Percentiles rank a stretch among this genome's conserved stretches.
phyloP scores from a whole-genome alignment of 2,329 filamentous ascomycete genomes.

The Hypoxylon sp. region DNA sequence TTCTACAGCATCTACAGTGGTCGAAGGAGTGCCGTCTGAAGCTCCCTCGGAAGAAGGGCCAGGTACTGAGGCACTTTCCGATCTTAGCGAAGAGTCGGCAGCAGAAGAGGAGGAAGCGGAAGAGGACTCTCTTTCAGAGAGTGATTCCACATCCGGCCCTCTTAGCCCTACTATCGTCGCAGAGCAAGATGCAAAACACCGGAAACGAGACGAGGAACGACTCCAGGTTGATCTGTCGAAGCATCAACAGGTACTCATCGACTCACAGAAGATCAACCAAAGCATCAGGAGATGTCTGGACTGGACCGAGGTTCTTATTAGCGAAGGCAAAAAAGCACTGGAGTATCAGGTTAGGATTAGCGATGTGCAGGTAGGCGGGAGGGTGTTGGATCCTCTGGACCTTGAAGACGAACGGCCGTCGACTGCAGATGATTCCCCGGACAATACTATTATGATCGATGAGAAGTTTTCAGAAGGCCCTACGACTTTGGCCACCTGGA shows the following conservation, averaged over 20 bases:
- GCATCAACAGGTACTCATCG: slow-evolving; percentile 86
- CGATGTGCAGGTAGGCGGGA: slow-evolving; percentile 82
- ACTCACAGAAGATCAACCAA: slow-evolving; percentile 95
- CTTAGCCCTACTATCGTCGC: slow-evolving; percentile 52
- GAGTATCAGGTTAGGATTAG: slow-evolving; percentile 81
- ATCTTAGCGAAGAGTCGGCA: slow-evolving; percentile 59
- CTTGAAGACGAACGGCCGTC: slow-evolving; percentile 48
- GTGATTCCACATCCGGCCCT: slow-evolving; percentile 50
- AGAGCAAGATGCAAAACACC: slow-evolving; percentile 59
- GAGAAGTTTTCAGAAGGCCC: slow-evolving; percentile 29
- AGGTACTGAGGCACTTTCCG: slow-evolving; percentile 55
- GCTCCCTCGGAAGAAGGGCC: slow-evolving; percentile 54
- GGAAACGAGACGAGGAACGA: slow-evolving; percentile 80
- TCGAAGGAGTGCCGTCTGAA: slow-evolving; percentile 54
- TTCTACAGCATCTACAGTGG: slow-evolving; percentile 63
- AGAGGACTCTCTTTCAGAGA: slow-evolving; percentile 60
- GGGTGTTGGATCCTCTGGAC: slow-evolving; percentile 74
- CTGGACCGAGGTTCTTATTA: slow-evolving; percentile 91
- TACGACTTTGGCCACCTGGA: slow-evolving; percentile 39
- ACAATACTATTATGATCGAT: slow-evolving; percentile 39
- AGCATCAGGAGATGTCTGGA: slow-evolving; percentile 88
- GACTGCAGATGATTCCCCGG: slow-evolving; percentile 40
- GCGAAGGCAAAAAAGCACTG: slow-evolving; percentile 85
- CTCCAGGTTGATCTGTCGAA: slow-evolving; percentile 86
- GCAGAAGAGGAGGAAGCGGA: slow-evolving; percentile 53